Percentiles rank a stretch among this genome's conserved stretches.
phyloP scores from a whole-genome alignment of 176 grass and related monocot genomes.

The Poa annua region DNA sequence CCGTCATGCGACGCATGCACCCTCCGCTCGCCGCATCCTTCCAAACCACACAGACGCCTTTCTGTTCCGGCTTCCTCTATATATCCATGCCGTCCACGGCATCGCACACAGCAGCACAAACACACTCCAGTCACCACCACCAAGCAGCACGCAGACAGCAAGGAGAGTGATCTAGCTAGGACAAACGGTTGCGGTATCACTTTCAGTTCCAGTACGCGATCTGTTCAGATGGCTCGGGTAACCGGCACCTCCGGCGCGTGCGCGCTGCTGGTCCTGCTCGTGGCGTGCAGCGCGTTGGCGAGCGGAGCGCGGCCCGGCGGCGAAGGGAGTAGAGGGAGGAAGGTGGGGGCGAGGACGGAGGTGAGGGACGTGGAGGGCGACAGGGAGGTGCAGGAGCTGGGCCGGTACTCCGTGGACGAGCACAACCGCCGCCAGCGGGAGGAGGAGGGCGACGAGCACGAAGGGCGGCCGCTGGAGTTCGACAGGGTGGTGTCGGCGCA shows the following conservation, averaged over 20 bases:
- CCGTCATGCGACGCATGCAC: neutral
- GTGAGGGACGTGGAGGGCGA: constrained; percentile 66
- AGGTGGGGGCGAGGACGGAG: constrained; percentile 64
- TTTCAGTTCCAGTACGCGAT: neutral
- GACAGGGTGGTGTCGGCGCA: constrained; percentile 65
- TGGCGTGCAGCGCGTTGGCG: neutral
- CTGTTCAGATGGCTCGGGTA: constrained; percentile 9
- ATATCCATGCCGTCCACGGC: neutral
- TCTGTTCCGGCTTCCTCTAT: neutral
- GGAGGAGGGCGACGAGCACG: neutral
- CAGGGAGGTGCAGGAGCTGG: constrained; percentile 84
- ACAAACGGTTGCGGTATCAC: neutral
- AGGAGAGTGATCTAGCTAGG: neutral
- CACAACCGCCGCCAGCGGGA: constrained; percentile 54
- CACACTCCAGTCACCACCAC: neutral
- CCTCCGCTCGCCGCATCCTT: constrained; percentile 17
- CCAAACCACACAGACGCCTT: neutral
- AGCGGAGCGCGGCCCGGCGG: neutral
- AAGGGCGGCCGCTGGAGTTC: constrained; percentile 55
- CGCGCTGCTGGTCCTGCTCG: constrained; percentile 40
- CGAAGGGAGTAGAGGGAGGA: constrained; percentile 43
- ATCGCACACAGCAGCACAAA: neutral
- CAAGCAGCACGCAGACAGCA: neutral
- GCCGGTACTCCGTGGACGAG: constrained; percentile 73
- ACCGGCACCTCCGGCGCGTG: neutral